Conservation (phyloP, 805 yeast species). For the Cyberlindnera maclurae region DNA sequence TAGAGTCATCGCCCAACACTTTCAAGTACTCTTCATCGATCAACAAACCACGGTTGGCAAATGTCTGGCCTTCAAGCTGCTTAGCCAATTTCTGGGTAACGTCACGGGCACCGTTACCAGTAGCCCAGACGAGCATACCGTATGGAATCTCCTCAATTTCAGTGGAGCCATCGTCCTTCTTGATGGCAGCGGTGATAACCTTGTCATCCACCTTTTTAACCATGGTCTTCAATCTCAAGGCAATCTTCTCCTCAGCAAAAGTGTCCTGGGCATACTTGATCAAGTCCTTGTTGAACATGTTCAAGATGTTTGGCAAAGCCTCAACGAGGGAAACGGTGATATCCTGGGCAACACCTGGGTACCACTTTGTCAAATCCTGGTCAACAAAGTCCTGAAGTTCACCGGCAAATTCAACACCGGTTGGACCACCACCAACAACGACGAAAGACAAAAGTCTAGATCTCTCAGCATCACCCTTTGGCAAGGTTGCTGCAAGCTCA, state of each 20-base stretch:
- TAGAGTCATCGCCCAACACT: constrained; percentile 68
- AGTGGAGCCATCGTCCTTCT: constrained; percentile 57
- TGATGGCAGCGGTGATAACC: constrained; percentile 62
- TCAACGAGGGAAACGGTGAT: constrained; percentile 81
- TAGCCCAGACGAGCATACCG: constrained; percentile 95
- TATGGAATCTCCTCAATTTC: constrained; percentile 64
- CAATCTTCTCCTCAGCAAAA: constrained; percentile 60
- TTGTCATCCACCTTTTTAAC: constrained; percentile 76
- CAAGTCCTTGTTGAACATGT: constrained; percentile 61
- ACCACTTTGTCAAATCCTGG: constrained; percentile 84
- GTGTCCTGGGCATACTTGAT: constrained; percentile 75
- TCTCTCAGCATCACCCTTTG: constrained; percentile 68
- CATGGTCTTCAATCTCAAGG: constrained; percentile 77
- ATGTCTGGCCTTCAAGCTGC: constrained; percentile 67
- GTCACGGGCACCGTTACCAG: constrained; percentile 89
- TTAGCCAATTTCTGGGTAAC: constrained; percentile 60
- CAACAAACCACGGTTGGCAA: constrained; percentile 85
- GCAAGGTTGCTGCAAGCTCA: constrained; percentile 80
- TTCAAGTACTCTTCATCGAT: constrained; percentile 70
- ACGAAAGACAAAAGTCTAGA: constrained; percentile 79
- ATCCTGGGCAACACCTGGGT: constrained; percentile 79
- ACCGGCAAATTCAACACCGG: constrained; percentile 97
- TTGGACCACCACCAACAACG: constrained; percentile 98
- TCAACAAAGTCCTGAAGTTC: constrained; percentile 91
- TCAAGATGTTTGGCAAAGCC: constrained; percentile 84